Evolutionary conservation across 495 filamentous ascomycete species (phyloP), one percentile per base, ranked within the genome.

Genomic region (Lophium mytilinum): DNA sequence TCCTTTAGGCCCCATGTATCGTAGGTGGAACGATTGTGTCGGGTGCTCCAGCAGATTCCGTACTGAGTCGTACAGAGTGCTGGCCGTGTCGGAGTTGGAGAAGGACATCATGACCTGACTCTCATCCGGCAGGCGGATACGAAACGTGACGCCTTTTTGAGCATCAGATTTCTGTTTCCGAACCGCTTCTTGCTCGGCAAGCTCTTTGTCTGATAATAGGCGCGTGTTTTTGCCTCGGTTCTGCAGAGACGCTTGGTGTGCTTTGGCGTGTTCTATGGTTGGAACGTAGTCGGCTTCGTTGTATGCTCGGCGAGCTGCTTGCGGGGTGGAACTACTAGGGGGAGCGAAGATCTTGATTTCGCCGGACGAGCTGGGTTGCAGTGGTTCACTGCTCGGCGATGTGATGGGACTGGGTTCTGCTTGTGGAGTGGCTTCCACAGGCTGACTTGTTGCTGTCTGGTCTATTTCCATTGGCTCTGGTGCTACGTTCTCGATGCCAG

Each of bases 41-140:
- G 70, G 70, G 49, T 75, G 68, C 9, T 69, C 71, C 60, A 87
- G 78, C 24, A 82, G 62, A 36, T 67, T 68, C 34, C 65, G 65
- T 42, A 93, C 83, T 58, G 84, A 87, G 8, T 72, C 71, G 71
- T 96, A 89, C 0, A 95, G 74, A 17, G 75, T 68, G 11, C 75
- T 71, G 8, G 81, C 83, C 0, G 87, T 86, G 50, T 90, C 83
- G 0, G 72, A 62, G 4, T 81, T 80, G 3, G 72, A 75, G 64
- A 90, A 84, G 43, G 76, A 76, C 64, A 82, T 80, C 30, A 86
- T 76, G 17, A 89, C 78, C 39, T 82, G 81, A 53, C 80, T 83
- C 62, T 88, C 83, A 68, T 96, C 90, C 1, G 93, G 91, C 60
- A 95, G 90, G 19, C 92, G 86, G 52, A 97, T 75, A 57, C 87